These are phyloP conservation scores for Penicillium aurantiogriseum DNA, from an alignment of 2,329 filamentous ascomycete species.

Conservation along the genomic window DNA sequence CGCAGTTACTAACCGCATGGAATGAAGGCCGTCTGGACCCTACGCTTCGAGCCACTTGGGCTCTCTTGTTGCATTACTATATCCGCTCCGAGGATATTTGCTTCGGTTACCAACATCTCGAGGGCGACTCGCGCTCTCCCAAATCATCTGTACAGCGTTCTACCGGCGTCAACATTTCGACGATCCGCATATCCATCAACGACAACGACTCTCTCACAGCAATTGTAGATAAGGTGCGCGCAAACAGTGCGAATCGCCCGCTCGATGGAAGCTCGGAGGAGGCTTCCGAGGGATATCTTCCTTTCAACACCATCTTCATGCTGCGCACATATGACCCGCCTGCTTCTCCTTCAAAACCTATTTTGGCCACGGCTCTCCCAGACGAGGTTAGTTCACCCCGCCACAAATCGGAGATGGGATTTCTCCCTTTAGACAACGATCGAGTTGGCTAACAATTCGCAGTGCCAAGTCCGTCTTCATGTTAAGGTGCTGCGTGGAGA, in stretches of 20 bases:
- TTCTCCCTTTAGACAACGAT: rapidly evolving
- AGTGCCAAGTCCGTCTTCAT: conserved; percentile 39
- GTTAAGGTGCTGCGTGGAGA: conserved; percentile 36
- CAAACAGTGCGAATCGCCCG: conserved; percentile 9
- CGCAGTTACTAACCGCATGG: conserved; percentile 34
- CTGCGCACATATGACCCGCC: conserved; percentile 31
- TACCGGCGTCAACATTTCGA: conserved; percentile 16
- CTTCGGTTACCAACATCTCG: conserved; percentile 45
- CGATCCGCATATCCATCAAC: conserved; percentile 29
- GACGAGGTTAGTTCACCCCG: conserved; percentile 30
- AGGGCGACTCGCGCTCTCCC: conserved; percentile 18
- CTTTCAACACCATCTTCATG: conserved; percentile 40
- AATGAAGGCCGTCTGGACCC: conserved; percentile 26
- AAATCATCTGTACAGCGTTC: conserved; percentile 22
- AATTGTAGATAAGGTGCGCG: conserved; percentile 30
- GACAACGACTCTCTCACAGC: conserved; percentile 29
- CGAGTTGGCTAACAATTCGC: neutral
- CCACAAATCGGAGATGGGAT: neutral
- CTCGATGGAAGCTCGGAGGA: conserved; percentile 12
- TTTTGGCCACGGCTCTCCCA: conserved; percentile 31
- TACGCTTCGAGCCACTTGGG: conserved; percentile 47
- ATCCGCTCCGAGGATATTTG: conserved; percentile 49
- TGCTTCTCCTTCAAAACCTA: conserved; percentile 23
- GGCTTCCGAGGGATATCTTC: conserved; percentile 21
- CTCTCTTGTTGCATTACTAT: conserved; percentile 46